Base-by-base conservation (phyloP, 2,329 filamentous ascomycete genomes). In the Metarhizium robertsii region DNA sequence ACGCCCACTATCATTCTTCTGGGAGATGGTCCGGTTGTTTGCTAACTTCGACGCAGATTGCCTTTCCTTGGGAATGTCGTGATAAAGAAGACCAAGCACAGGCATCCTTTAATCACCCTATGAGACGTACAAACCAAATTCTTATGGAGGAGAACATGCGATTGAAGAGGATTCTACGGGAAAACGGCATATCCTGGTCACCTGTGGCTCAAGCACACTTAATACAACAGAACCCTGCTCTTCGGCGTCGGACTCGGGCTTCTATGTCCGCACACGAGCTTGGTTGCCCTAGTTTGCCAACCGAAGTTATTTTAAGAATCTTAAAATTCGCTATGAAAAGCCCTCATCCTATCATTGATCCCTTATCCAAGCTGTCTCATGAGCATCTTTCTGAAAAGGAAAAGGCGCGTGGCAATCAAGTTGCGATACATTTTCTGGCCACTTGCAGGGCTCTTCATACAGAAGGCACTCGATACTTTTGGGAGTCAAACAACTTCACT, bases 121-220 rank as follows among this genome's bases (percentile, higher is more conserved):
- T 79, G n/a, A 77, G 77, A 32, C 66, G 66, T 54, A 70, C 73
- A 60, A 78, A 78, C 52, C 70, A 71, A 59, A 65, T 68, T 51
- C 70, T 81, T 3, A 58, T 68, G 14, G 74, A 78, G 18, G 79
- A 81, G 64, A 80, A 79, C 57, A 53, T 75, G 64, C 66, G 63
- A 38, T 68, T 81, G 51, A 81, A 81, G 66, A 72, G 71, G 45
- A 71, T 81, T 6, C 68, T 81, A 38, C 76, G 77, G 30, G 73
- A 79, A 57, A 75, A 79, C 61, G 74, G 74, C 38, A 79, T 81
- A 57, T 67, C 75, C 2, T 81, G 79, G 78, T 77, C 74, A 4
- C 63, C 71, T 6, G 57, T 69, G 52, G 64, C 70, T 6, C 67
- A 66, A 53, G 68, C 59, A 36, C 70, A 71, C 29, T 57, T 68